Evolutionary conservation across 305 asterid genomes (phyloP).

Genomic region (Fraxinus ornus): DNA sequence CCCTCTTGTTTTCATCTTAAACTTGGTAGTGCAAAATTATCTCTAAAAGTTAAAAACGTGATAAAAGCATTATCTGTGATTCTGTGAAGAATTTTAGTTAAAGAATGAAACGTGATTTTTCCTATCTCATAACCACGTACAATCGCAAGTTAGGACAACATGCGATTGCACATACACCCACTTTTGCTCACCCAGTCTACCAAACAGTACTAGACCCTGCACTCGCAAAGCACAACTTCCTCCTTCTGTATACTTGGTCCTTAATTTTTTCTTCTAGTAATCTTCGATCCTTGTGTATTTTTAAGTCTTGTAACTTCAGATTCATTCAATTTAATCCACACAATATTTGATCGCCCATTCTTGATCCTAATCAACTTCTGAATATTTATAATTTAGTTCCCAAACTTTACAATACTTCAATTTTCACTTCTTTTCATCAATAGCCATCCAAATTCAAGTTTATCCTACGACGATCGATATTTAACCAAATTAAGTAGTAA

Average conservation of each 20-base stretch:
- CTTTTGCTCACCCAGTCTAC: neutral
- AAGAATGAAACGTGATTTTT: neutral
- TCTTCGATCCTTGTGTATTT: neutral
- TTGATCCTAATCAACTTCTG: neutral
- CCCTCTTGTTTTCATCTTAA: neutral
- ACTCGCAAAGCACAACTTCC: neutral
- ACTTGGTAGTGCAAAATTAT: too few species aligned
- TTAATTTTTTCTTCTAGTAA: neutral
- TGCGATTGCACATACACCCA: neutral
- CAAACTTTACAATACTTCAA: neutral
- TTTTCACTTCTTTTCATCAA: too few species aligned
- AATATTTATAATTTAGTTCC: neutral
- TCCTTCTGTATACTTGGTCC: neutral
- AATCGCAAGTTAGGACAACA: neutral
- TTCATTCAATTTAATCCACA: neutral
- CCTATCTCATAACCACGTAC: neutral
- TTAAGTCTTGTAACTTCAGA: neutral
- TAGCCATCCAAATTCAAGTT: neutral
- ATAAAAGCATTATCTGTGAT: too few species aligned
- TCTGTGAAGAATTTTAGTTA: too few species aligned
- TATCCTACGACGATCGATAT: neutral
- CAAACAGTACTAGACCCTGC: neutral
- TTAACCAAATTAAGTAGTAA: neutral
- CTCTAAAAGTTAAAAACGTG: neutral
- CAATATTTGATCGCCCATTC: neutral